A percentile compares a stretch with the other conserved stretches of the same genome.
Conservation (phyloP, 164 flowering plant genomes). For the Pachysandra terminalis region DNA sequence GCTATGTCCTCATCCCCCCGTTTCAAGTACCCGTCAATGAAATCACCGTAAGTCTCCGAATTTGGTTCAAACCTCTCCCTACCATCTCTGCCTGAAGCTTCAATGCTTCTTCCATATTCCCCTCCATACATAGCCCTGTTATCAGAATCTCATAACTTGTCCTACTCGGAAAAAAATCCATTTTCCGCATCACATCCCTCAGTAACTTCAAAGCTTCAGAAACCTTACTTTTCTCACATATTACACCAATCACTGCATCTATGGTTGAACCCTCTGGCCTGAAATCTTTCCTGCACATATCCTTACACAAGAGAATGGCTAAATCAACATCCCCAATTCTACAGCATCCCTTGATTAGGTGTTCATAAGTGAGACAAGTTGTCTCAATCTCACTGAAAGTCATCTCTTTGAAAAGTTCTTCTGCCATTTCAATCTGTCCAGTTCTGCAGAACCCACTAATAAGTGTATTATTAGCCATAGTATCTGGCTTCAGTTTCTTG, state of each 20-base stretch:
- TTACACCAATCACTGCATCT: constrained; percentile 34
- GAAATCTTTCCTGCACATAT: constrained; percentile 53
- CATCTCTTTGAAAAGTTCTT: constrained; percentile 62
- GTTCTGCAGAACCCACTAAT: constrained; percentile 58
- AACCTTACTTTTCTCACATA: constrained; percentile 41
- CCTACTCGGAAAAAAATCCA: constrained; percentile 29
- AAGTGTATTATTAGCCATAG: constrained; percentile 62
- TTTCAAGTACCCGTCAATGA: constrained; percentile 54
- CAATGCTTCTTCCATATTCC: constrained; percentile 67
- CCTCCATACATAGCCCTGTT: constrained; percentile 53
- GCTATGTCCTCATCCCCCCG: constrained; percentile 47
- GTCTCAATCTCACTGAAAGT: constrained; percentile 46
- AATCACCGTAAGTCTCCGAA: constrained; percentile 48
- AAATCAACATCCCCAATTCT: constrained; percentile 47
- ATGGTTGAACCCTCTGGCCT: constrained; percentile 45
- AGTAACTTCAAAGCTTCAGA: constrained; percentile 45
- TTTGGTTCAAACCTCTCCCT: constrained; percentile 61
- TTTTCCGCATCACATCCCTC: constrained; percentile 24
- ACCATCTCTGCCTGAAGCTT: constrained; percentile 80
- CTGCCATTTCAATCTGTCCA: constrained; percentile 51
- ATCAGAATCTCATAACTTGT: constrained; percentile 49
- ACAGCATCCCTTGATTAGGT: constrained; percentile 71
- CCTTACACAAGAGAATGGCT: constrained; percentile 51
- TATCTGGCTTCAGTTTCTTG: constrained; percentile 46
- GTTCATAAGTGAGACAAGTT: constrained; percentile 57